phyloP scores from a whole-genome alignment of 2,329 filamentous ascomycete genomes.

The Penicillium sp. region DNA sequence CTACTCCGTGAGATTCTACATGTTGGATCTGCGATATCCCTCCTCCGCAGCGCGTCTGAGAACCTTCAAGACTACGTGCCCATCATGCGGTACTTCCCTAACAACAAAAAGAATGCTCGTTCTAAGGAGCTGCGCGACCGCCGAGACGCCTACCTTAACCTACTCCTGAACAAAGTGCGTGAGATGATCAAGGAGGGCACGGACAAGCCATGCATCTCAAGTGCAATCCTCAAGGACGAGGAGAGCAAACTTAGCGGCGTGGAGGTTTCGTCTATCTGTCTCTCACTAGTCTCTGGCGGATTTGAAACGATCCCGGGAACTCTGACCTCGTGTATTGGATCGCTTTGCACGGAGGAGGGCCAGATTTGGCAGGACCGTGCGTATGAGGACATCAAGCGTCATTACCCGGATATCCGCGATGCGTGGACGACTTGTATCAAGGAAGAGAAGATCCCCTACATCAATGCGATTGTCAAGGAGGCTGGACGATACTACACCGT shows the following conservation, averaged over 20 bases:
- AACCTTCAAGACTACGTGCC: slow-evolving; percentile 81
- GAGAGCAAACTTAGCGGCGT: slow-evolving; percentile 68
- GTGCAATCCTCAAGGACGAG: slow-evolving; percentile 68
- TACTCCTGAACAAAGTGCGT: slow-evolving; percentile 59
- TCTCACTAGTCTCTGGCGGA: slow-evolving; percentile 76
- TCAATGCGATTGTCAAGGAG: slow-evolving; percentile 76
- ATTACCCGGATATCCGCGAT: slow-evolving; percentile 66
- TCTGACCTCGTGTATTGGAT: slow-evolving; percentile 73
- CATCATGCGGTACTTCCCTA: slow-evolving; percentile 62
- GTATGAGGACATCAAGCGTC: slow-evolving; percentile 67
- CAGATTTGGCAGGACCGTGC: slow-evolving; percentile 71
- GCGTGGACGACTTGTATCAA: slow-evolving; percentile 69
- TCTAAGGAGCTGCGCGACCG: slow-evolving; percentile 67
- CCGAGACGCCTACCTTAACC: slow-evolving; percentile 66
- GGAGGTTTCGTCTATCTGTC: slow-evolving; percentile 74
- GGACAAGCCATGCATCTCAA: slow-evolving; percentile 67
- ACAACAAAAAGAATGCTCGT: slow-evolving; percentile 59
- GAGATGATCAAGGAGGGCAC: slow-evolving; percentile 62
- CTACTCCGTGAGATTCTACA: slow-evolving; percentile 72
- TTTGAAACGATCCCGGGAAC: slow-evolving; percentile 78
- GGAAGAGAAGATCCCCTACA: slow-evolving; percentile 73
- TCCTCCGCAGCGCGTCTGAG: slow-evolving; percentile 73
- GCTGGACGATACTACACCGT: slow-evolving; percentile 75
- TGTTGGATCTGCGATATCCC: slow-evolving; percentile 72
- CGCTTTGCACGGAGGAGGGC: slow-evolving; percentile 65